A percentile compares a stretch with the other conserved stretches of the same genome.
These are phyloP conservation scores for Amanita inopinata DNA, from an alignment of 768 basidiomycete genomes.

Conservation along the genomic window DNA sequence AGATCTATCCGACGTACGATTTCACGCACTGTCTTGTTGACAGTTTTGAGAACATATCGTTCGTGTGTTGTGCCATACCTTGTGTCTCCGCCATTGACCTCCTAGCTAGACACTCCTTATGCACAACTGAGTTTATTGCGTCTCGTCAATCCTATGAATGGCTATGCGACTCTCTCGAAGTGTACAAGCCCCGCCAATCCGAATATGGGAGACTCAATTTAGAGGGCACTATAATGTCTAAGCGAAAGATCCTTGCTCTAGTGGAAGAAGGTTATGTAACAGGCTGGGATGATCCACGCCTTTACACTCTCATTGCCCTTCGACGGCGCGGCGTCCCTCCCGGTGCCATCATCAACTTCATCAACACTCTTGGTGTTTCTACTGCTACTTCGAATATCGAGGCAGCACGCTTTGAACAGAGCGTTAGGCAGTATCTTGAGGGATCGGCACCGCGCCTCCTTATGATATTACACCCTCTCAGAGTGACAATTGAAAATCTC, in stretches of 20 bases:
- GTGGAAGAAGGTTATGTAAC: constrained; percentile 78
- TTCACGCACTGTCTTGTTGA: constrained; percentile 98
- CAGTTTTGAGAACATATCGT: constrained; percentile 99
- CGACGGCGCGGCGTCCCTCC: constrained; percentile 96
- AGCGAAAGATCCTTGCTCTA: constrained; percentile 86
- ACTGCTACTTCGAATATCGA: constrained; percentile 78
- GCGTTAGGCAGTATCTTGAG: constrained; percentile 84
- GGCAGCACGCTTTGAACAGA: constrained; percentile 81
- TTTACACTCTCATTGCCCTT: constrained; percentile 94
- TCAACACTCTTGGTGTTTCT: constrained; percentile 90
- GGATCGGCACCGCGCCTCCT: constrained; percentile 78
- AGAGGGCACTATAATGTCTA: constrained; percentile 93
- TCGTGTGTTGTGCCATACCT: constrained; percentile 26
- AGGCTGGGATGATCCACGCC: constrained; percentile 96
- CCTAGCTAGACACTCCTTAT: constrained; percentile 77
- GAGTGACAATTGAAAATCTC: constrained; percentile 86
- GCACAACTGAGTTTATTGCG: constrained; percentile 91
- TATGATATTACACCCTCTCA: constrained; percentile 86
- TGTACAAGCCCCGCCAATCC: constrained; percentile 95
- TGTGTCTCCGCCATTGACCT: background rate
- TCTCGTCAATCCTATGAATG: constrained; percentile 98
- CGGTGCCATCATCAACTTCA: constrained; percentile 88
- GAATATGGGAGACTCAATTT: constrained; percentile 92
- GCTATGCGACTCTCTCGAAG: constrained; percentile 95
- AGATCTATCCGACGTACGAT: constrained; percentile 97